Evolutionary conservation across 768 basidiomycete genomes (phyloP), one percentile per base, ranked within the genome.

Genomic region (Auriscalpium microsporum): DNA sequence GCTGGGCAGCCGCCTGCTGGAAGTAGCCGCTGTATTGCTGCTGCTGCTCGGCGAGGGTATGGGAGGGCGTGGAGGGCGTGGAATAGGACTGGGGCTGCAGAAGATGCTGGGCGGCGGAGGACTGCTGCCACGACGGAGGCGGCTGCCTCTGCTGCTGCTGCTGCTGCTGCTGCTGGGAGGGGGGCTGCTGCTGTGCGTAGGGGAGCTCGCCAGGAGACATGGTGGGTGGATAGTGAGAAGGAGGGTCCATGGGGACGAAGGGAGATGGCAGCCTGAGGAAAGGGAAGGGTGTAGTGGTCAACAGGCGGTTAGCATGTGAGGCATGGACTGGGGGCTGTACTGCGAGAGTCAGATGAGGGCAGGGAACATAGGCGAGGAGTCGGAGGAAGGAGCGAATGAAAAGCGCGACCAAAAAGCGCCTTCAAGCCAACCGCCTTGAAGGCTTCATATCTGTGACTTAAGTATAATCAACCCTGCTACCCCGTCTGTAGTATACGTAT

Each of bases 61-160:
- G 52, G 17, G 52, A 53, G 8, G 61, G 56, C 8, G 54, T 48
- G 6, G 52, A 55, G 10, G 62, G 54, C 5, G 60, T n/a, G n/a
- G 42, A 52, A 44, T 55, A 55, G 10, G 62, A 62, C 23, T 58
- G 61, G 50, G 61, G 37, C 53, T 62, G 33, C 51, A 62, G 48
- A 54, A 71, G 56, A 64, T 63, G 56, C 55, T 59, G 50, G 54
- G 54, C 55, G 6, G 54, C 48, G 28, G 28, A 28, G 28, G 28
- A 28, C 28, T 28, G 28, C 4, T 58, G 58, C 62, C 62, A 63
- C 36, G 61, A 48, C 33, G 66, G 68, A 13, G 64, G 61, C 37
- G 64, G 66, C 61, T 67, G 68, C 36, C 65, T 61, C 65, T 65
- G 69, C 58, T 61, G 66, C 57, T 68, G 66, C 52, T 62, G 56